phyloP scores from a whole-genome alignment of 2,329 filamentous ascomycete genomes.

The Microcyclosporella mali region DNA sequence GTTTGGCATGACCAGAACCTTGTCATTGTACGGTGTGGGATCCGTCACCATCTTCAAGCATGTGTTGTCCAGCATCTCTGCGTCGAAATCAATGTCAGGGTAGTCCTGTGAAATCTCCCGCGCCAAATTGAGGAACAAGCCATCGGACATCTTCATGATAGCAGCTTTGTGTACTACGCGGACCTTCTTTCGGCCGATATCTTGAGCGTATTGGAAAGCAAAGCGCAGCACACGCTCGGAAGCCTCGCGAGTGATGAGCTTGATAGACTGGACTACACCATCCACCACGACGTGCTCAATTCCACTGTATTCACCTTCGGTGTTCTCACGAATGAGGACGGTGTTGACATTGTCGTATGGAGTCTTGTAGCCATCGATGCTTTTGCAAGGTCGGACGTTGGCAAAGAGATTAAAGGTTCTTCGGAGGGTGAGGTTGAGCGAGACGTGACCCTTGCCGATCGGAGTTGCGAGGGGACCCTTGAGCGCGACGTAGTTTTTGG shows the following conservation, averaged over 20 bases:
- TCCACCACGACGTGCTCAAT: slow-evolving; percentile 98
- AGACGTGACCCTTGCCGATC: slow-evolving; percentile 97
- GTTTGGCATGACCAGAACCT: slow-evolving; percentile 96
- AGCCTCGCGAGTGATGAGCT: slow-evolving; percentile 94
- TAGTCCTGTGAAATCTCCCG: slow-evolving; percentile 87
- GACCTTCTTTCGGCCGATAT: slow-evolving; percentile 92
- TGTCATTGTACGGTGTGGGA: slow-evolving; percentile 95
- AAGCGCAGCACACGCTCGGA: slow-evolving; percentile 93
- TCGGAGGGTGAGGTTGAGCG: slow-evolving; percentile 95
- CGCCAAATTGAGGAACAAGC: slow-evolving; percentile 89
- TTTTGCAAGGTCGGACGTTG: slow-evolving; percentile 96
- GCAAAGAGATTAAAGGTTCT: slow-evolving; percentile 99
- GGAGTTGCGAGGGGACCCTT: slow-evolving; percentile 98
- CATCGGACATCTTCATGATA: slow-evolving; percentile 99
- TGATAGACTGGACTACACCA: slow-evolving; percentile 97
- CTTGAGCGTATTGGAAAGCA: slow-evolving; percentile 95
- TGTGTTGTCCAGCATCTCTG: slow-evolving; percentile 97
- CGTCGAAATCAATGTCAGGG: slow-evolving; percentile 92
- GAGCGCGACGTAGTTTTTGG: slow-evolving; percentile 92
- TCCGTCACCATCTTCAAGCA: slow-evolving; percentile 99
- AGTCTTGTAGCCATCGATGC: slow-evolving; percentile 95
- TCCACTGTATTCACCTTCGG: slow-evolving; percentile 98
- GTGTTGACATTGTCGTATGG: slow-evolving; percentile 97
- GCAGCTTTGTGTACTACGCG: slow-evolving; percentile 99
- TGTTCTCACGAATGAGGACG: slow-evolving; percentile 98